phyloP scores from a whole-genome alignment of 495 filamentous ascomycete genomes.

The Talaromyces wortmannii region DNA sequence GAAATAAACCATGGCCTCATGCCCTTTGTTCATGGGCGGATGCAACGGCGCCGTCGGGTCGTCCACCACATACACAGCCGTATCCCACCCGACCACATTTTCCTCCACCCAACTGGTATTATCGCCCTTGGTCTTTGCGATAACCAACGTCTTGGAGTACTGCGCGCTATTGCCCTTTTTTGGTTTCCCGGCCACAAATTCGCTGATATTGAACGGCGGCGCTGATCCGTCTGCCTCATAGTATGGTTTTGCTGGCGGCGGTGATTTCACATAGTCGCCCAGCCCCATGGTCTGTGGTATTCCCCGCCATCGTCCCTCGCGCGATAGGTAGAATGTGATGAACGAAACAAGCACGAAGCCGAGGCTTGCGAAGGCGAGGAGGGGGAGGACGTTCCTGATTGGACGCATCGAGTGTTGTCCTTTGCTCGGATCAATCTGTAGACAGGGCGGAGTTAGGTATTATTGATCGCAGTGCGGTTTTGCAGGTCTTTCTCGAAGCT shows the following conservation, averaged over 20 bases:
- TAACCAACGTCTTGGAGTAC: slow-evolving; percentile 49
- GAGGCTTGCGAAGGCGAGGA: slow-evolving; percentile 22
- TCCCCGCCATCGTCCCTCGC: slow-evolving; percentile 19
- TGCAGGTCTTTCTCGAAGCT: too few relatives aligned
- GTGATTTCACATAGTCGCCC: slow-evolving; percentile 19
- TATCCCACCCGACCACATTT: slow-evolving; percentile 47
- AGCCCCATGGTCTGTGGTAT: slow-evolving; percentile 31
- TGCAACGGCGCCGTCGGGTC: slow-evolving; percentile 53
- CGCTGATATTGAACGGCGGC: slow-evolving; percentile 4
- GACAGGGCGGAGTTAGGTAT: too few relatives aligned
- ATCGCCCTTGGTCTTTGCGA: slow-evolving; percentile 49
- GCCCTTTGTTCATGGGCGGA: slow-evolving; percentile 66
- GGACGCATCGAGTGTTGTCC: background rate
- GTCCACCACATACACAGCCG: slow-evolving; percentile 60
- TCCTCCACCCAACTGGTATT: slow-evolving; percentile 55
- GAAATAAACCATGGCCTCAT: slow-evolving; percentile 72
- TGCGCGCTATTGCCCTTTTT: slow-evolving; percentile 28
- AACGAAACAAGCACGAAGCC: slow-evolving; percentile 13
- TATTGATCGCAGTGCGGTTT: too few relatives aligned
- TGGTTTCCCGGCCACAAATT: slow-evolving; percentile 28
- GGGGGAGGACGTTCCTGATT: slow-evolving; percentile 16
- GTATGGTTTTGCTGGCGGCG: background rate
- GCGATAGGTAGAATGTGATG: background rate
- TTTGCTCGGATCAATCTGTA: background rate
- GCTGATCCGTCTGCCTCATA: slow-evolving; percentile 10